Evolutionary conservation across 495 filamentous ascomycete species (phyloP), one percentile per base, ranked within the genome.

Genomic region (Hyaloscypha finlandica): DNA sequence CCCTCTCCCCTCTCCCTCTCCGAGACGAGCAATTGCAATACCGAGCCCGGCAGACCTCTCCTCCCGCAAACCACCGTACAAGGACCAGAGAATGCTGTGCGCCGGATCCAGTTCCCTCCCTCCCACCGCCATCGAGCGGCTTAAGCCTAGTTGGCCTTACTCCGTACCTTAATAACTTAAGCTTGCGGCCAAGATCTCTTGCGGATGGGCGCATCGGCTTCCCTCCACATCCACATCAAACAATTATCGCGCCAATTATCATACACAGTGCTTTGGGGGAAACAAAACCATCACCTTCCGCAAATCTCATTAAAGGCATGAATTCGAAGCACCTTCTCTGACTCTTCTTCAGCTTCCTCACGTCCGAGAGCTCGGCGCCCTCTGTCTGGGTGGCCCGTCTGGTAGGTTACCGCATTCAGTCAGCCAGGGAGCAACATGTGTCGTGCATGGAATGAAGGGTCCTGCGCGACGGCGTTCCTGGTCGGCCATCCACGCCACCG

Each of bases 211-310:
- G 42, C 42, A 19, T 48, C 42, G 42, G 42, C 42, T 6, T 1
- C 3, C 11, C 16, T 32, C 30, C 55, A 32, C 54, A 29, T 64
- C 29, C 32, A 37, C 19, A 48, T 59, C n/a, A 48, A 51, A 56
- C n/a, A 69, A 45, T 61, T 69, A 60, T 55, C 61, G 67, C 67
- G 57, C 67, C 67, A 69, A 65, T 69, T 48, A 48, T 48, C 42
- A 48, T 6, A 48, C 42, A 48, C 42, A 6, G 42, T 48, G 6
- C 42, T 48, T 48, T 48, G 42, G 32, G 35, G 32, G 8, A 59
- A 59, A 37, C 56, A 20, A 16, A 33, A 6, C 32, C 25, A n/a
- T 56, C 25, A 37, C 56, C 57, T 6, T 37, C 35, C 35, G 35
- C 35, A 37, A 37, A 37, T 37, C 8, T 37, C 35, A 37, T 62